Evolutionary conservation across 352 stramenopile species (phyloP).

Genomic region (Phytophthora ramorum): DNA sequence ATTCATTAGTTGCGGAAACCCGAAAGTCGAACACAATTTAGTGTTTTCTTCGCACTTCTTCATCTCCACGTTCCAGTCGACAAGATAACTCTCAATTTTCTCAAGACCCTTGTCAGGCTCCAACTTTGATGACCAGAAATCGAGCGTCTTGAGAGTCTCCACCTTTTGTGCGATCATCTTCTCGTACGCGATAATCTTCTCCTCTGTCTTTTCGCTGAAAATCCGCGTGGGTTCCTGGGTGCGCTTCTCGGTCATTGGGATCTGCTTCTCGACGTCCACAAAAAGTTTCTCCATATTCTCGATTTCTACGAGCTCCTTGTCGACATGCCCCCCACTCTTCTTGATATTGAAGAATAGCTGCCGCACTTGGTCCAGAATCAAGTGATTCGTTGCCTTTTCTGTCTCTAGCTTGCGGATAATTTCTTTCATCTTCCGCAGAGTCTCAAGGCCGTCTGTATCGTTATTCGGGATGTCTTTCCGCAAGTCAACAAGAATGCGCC

Average conservation of each 20-base stretch:
- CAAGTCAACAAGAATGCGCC: constrained; percentile 78
- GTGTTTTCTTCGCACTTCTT: constrained; percentile 92
- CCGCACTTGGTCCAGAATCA: constrained; percentile 81
- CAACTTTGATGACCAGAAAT: constrained; percentile 86
- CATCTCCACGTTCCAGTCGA: constrained; percentile 91
- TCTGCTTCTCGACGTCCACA: constrained; percentile 78
- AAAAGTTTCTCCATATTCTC: constrained; percentile 89
- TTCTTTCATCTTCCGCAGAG: constrained; percentile 84
- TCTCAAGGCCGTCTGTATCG: constrained; percentile 80
- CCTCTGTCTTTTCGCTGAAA: constrained; percentile 93
- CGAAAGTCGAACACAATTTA: constrained; percentile 94
- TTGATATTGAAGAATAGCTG: constrained; percentile 86
- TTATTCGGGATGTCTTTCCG: constrained; percentile 86
- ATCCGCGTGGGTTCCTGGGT: constrained; percentile 81
- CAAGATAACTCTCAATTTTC: constrained; percentile 84
- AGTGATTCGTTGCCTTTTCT: constrained; percentile 70
- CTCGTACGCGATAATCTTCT: constrained; percentile 94
- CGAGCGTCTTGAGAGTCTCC: constrained; percentile 79
- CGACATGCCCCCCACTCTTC: constrained; percentile 77
- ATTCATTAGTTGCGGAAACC: constrained; percentile 95
- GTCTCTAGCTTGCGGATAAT: constrained; percentile 82
- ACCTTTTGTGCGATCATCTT: constrained; percentile 87
- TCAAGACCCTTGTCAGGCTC: constrained; percentile 83
- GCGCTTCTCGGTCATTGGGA: constrained; percentile 78
- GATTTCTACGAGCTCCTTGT: constrained; percentile 85